phyloP scores from a whole-genome alignment of 805 yeast species.

The Ogataea philodendri region DNA sequence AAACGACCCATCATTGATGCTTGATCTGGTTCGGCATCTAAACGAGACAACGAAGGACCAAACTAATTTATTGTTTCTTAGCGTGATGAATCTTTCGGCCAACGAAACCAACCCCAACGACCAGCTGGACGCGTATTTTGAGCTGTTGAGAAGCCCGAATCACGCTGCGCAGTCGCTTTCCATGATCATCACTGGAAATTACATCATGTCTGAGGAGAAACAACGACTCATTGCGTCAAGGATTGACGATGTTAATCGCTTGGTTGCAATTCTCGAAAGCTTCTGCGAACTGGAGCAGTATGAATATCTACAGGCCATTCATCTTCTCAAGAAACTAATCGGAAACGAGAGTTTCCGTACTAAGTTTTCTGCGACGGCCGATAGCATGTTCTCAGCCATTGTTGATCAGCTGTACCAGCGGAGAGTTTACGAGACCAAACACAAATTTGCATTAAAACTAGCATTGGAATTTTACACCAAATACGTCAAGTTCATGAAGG shows the following conservation, averaged over 20 bases:
- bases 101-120: constrained; percentile 15
- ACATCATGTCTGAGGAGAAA: constrained; percentile 13
- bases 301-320: constrained; percentile 6
- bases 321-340: constrained; percentile 19
- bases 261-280: constrained; percentile 5
- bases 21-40: constrained; percentile 6
- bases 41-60: background rate
- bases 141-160: constrained; percentile 1
- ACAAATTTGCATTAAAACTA: constrained; percentile 1
- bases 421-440: background rate
- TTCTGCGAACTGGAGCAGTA: background rate
- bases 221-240: constrained; percentile 5
- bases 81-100: constrained; percentile 20
- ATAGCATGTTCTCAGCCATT: no score
- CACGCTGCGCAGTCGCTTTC: constrained; percentile 9
- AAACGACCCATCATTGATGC: constrained; percentile 10
- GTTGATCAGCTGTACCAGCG: constrained; percentile 1
- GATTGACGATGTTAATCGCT: constrained; percentile 1
- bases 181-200: constrained; percentile 21
- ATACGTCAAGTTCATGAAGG: background rate
- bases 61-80: constrained; percentile 8
- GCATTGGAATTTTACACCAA: constrained; percentile 2
- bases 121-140: constrained; percentile 11
- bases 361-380: constrained; percentile 1
- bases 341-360: constrained; percentile 1